Conservation (phyloP, 2,329 filamentous ascomycete species). For the Pseudomassariella vexata region DNA sequence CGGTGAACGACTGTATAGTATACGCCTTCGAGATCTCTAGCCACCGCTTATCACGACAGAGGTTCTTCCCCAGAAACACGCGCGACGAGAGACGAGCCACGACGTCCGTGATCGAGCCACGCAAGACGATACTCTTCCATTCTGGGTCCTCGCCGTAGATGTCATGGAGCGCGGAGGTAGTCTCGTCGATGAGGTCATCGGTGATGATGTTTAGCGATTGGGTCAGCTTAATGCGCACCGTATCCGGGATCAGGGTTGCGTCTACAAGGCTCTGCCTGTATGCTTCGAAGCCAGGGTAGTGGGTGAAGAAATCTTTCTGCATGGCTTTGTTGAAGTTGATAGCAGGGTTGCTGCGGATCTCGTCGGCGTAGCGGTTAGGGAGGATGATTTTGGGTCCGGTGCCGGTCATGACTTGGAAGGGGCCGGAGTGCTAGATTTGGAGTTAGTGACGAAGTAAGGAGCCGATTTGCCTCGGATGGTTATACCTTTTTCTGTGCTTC, state of each 20-base stretch:
- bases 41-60: conserved; percentile 42
- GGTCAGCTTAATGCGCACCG: conserved; percentile 1
- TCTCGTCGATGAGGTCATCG: conserved; percentile 1
- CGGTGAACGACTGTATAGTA: conserved; percentile 30
- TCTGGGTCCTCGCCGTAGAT: conserved; percentile 16
- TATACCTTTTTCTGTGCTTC: conserved; percentile 21
- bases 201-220: not conserved
- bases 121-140: conserved; percentile 32
- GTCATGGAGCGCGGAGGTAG: not conserved
- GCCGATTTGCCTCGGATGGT: not conserved
- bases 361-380: not conserved
- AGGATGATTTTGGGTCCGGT: conserved; percentile 1
- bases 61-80: conserved; percentile 38
- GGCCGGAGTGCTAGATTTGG: conserved; percentile 16
- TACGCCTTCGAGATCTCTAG: conserved; percentile 36
- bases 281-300: conserved; percentile 2
- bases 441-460: not conserved
- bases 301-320: not conserved
- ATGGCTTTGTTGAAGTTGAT: not conserved
- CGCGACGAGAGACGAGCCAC: conserved; percentile 44
- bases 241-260: not conserved
- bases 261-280: not conserved
- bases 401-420: conserved; percentile 1
- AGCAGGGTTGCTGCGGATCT: not conserved
- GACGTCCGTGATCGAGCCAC: conserved; percentile 30